Base-by-base conservation (phyloP, 495 filamentous ascomycete genomes). In the Penicillium subrubescens region DNA sequence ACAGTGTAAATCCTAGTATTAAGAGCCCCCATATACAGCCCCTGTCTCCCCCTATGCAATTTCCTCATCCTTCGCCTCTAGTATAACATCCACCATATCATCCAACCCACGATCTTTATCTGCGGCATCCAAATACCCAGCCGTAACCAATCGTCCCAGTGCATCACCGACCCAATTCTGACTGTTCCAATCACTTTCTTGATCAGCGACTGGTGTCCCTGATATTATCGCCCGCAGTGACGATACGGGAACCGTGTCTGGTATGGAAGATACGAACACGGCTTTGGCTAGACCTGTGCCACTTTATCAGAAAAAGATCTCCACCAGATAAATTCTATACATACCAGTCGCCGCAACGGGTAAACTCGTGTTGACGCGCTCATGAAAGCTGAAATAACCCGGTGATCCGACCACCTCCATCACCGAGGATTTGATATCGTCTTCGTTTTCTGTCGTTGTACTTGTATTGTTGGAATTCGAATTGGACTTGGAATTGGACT, bases 81-180 rank as follows among this genome's bases (percentile, higher is more conserved):
- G 1, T n/a, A 72, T 33, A 34, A 44, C 60, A 61, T 69, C 68
- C 21, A 74, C 61, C 72, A 74, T 74, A 56, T 57, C 59, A 53
- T 74, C 72, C 23, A 74, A 12, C 46, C 46, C 72, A 33, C 35
- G 52, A 31, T 65, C 64, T 43, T 43, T 27, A 6, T 5, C 50
- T 29, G 17, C 43, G 0, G 14, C 25, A 56, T 67, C 64, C 58
- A 74, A n/a, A 62, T 63, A 70, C 8, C 64, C 67, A 19, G 39
- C 62, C 2, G 4, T 19, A 14, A 68, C 67, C 23, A 74, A 50
- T n/a, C 66, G 31, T 8, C 15, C 67, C 10, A 74, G 35, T 10
- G 50, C 67, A 67, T 72, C 72, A 10, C 67, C 70, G 0, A 74
- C 66, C 72, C 66, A 74, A 23, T 74, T 71, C 59, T 73, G 72